Base-by-base conservation (phyloP, 306 rosid species). In the Urtica urens region DNA sequence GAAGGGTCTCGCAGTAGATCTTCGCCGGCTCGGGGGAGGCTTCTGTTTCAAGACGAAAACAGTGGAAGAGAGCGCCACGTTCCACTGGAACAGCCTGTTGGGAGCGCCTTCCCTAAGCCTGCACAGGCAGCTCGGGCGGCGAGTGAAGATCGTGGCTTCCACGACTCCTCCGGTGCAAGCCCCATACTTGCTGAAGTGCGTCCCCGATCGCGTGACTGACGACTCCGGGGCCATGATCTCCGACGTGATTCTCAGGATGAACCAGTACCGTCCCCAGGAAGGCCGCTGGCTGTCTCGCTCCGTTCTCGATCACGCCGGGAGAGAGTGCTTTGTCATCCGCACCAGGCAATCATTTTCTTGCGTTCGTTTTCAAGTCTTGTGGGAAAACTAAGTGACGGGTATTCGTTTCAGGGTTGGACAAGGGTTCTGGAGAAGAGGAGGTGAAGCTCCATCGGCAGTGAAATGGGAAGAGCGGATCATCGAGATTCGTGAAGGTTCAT, bases 401-500 rank as follows among this genome's bases (percentile, higher is more conserved):
- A n/a, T n/a, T n/a, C n/a, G n/a, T 48, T 71, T 45, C 61, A 90
- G 97, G 77, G 67, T 84, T 33, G 97, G 84, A 62, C 80, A 69
- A 53, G 95, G 97, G 22, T 76, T 84, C 71, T 90, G 97, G 97
- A 90, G 97, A 55, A 78, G 95, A 78, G 95, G 97, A 39, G 79
- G 70, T 14, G 93, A 90, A 81, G 60, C 55, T 41, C 95, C 97
- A 28, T 57, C 81, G 11, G 68, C 68, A 24, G 86, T 84, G 63
- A 84, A 90, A 68, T 79, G 93, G 93, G 97, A 84, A 58, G 87
- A 81, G 18, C 65, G 87, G 69, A 77, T 90, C 48, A 72, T 81
- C 40, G 95, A 90, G 76, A 81, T 90, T 64, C 86, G 80, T 20
- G 90, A 84, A 77, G 97, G 93, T 46, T 74, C 90, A 53, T 90